Evolutionary conservation across 352 stramenopile genomes (phyloP), one percentile per base, ranked within the genome.

Genomic region (Globisporangium lucens): DNA sequence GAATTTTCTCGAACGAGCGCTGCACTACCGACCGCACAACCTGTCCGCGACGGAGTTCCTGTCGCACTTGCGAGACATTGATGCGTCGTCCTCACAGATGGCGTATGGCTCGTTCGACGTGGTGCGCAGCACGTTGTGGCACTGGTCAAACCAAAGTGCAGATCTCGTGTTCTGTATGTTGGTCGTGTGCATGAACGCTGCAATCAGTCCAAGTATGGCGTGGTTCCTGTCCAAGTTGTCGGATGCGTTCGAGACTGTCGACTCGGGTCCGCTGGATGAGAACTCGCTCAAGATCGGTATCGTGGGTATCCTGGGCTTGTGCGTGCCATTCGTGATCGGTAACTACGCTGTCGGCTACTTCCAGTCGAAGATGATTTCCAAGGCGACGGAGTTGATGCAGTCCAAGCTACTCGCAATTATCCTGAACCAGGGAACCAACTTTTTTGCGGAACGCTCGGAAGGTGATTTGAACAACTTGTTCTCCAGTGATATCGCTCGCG

Each of bases 321-420:
- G 82, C 56, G 82, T 96, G 27, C 89, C 89, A 20, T 96, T 95
- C 65, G 86, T 93, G 46, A 73, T 96, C 29, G 89, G 86, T n/a
- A 82, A 96, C 73, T 94, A 94, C 69, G 77, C 82, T 2, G 87
- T 96, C 38, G 89, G 89, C 49, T 95, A 92, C 69, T 96, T 96
- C 75, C 89, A 96, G 74, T 93, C 85, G 61, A 96, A 96, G 60
- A 96, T 96, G 89, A 96, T 96, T 62, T 87, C 86, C 30, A 96
- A 94, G 72, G 89, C 89, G 20, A 94, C 86, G 1, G 85, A 94
- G 60, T 80, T 75, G 55, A 80, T 96, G 70, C 86, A 96, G 67
- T 80, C 70, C 47, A 83, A 74, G 29, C 62, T 96, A 59, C 77
- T 96, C 4, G 74, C 88, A 59, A 96, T 89, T 63, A 93, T 96